Evolutionary conservation across 2,329 filamentous ascomycete species (phyloP).

Genomic region (Talaromyces sp.): DNA sequence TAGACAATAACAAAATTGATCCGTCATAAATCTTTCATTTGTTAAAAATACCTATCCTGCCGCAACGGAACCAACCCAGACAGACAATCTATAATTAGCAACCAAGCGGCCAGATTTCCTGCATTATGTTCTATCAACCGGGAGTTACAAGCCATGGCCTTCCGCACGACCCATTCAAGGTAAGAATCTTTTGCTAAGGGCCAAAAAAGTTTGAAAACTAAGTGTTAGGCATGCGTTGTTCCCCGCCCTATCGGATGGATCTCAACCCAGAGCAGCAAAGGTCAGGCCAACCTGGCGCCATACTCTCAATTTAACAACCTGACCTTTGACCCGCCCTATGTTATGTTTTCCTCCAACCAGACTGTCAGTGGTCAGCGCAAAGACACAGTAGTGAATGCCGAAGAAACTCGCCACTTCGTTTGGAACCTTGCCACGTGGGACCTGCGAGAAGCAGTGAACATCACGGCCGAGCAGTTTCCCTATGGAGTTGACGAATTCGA

Average conservation of each 20-base stretch:
- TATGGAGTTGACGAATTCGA: constrained; percentile 54
- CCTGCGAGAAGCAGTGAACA: constrained; percentile 52
- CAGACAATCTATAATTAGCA: background rate
- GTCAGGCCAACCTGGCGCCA: constrained; percentile 53
- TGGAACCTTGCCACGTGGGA: constrained; percentile 57
- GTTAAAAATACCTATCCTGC: too few species aligned
- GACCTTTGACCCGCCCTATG: constrained; percentile 57
- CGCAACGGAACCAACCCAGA: too few species aligned
- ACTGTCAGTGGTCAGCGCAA: constrained; percentile 44
- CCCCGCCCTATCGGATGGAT: constrained; percentile 62
- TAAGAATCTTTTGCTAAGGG: constrained; percentile 19
- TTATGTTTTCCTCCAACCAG: constrained; percentile 59
- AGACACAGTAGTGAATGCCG: constrained; percentile 54
- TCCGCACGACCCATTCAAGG: constrained; percentile 52
- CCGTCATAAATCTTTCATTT: too few species aligned
- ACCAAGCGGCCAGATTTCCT: background rate
- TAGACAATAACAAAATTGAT: too few species aligned
- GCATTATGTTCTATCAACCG: constrained; percentile 50
- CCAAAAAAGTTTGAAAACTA: background rate
- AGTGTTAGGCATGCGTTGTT: constrained; percentile 49
- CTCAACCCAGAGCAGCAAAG: constrained; percentile 46
- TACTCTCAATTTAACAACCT: constrained; percentile 61
- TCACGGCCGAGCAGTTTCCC: constrained; percentile 39
- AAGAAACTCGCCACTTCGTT: constrained; percentile 51
- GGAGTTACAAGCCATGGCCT: constrained; percentile 49